These are phyloP conservation scores for Senecio squalidus DNA, from an alignment of 140 eudicot genomes.

Conservation along the genomic window DNA sequence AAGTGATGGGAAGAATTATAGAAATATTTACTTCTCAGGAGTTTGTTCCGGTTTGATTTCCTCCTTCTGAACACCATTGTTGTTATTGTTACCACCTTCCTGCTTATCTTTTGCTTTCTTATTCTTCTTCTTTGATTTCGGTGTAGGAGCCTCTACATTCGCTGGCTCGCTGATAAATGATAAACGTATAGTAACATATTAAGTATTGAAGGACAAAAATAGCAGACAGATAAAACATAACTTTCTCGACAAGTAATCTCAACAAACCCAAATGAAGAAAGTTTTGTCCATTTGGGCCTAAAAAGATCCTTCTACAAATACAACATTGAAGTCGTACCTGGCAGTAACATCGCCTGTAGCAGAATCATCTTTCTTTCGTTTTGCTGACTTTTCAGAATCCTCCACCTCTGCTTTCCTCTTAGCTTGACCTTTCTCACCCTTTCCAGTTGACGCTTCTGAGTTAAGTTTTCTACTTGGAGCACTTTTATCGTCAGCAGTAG, in stretches of 20 bases:
- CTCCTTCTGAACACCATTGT: conserved; percentile 13
- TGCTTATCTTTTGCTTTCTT: conserved; percentile 32
- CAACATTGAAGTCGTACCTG: conserved; percentile 31
- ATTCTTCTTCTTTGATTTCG: conserved; percentile 60
- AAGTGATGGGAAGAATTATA: no score
- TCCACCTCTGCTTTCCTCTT: conserved; percentile 34
- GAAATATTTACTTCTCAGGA: conserved; percentile 38
- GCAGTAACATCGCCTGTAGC: conserved; percentile 25
- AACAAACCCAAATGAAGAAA: no score
- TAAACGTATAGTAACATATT: conserved; percentile 13
- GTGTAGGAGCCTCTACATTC: conserved; percentile 27
- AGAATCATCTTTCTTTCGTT: conserved; percentile 59
- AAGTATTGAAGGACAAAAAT: not conserved
- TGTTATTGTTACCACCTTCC: conserved; percentile 25
- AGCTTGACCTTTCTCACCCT: conserved; percentile 27
- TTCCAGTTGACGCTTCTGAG: conserved; percentile 20
- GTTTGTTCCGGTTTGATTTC: conserved; percentile 29
- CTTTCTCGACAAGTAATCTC: no score
- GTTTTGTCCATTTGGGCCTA: not conserved
- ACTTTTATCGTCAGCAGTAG: conserved; percentile 23
- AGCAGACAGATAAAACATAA: not conserved
- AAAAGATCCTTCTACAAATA: not conserved
- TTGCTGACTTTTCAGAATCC: conserved; percentile 31
- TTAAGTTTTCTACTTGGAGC: conserved; percentile 17
- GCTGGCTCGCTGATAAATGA: conserved; percentile 25